Evolutionary conservation across 805 yeast genomes (phyloP), one percentile per base, ranked within the genome.

Genomic region (Diddensiella caesifluorescens): DNA sequence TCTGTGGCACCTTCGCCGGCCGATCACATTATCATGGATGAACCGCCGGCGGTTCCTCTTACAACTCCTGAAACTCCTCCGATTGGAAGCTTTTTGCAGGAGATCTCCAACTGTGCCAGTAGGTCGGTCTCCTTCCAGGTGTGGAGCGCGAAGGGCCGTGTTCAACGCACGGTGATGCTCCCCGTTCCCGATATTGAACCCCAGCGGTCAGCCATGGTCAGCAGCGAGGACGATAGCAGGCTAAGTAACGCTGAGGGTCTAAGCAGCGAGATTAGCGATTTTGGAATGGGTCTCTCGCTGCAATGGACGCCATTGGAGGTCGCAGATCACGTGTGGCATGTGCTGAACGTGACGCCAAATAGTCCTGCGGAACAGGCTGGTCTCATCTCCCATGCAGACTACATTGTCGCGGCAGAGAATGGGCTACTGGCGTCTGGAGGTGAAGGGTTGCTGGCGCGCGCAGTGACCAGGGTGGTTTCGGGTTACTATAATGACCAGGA

Each of bases 351-450:
- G 9, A 79, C 80, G 43, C 77, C 78, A 9, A 74, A 75, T 43
- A 76, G 88, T 0, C 96, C 97, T 0, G 96, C 95, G 0, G 82
- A 81, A 50, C 65, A 65, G 38, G 86, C 95, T 0, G 95, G 92
- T 12, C 71, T 90, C 30, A 70, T 85, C 26, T 88, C 95, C 0
- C 84, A 83, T 53, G 74, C 87, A 2, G 98, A 90, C 60, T 90
- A 85, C 59, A 80, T 90, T 36, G 77, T 90, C 38, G 96, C 94
- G 4, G 82, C 89, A 12, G 83, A 83, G 43, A 92, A 85, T 49
- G 97, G 97, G 0, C 65, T 86, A 29, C 67, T 90, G 43, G 80
- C 86, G 2, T 77, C 83, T 1, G 97, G 96, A 6, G 96, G 96
- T 9, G 96, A 89, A 61, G 78, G 81, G 21, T 62, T 86, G 22